Evolutionary conservation across 2,329 filamentous ascomycete genomes (phyloP).

Genomic region (Xylaria polymorpha): DNA sequence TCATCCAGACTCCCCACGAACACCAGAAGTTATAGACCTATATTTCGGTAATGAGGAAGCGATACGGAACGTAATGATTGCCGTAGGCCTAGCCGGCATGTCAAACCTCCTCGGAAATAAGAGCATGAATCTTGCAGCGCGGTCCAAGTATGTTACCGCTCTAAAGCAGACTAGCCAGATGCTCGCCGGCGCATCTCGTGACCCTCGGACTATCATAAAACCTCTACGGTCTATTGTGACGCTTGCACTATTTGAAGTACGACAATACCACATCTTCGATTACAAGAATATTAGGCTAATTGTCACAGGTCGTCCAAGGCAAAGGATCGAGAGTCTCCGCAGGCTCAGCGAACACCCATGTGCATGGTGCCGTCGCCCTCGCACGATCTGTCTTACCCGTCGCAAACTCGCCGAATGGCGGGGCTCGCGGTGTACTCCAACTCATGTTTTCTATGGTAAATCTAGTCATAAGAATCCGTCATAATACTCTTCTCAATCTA

Average conservation of each 20-base stretch:
- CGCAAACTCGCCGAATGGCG: conserved; percentile 54
- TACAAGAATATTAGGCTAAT: conserved; percentile 36
- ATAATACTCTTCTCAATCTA: conserved; percentile 22
- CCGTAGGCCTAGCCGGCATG: conserved; percentile 68
- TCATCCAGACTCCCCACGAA: conserved; percentile 62
- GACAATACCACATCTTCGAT: not conserved
- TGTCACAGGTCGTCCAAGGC: conserved; percentile 53
- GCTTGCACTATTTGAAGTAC: conserved; percentile 71
- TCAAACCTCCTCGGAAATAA: conserved; percentile 63
- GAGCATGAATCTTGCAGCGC: conserved; percentile 59
- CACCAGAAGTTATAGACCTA: conserved; percentile 52
- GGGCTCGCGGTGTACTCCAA: conserved; percentile 65
- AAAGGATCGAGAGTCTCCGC: conserved; percentile 60
- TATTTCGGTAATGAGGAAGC: conserved; percentile 54
- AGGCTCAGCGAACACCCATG: conserved; percentile 66
- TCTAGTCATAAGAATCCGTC: conserved; percentile 5
- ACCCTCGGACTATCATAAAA: conserved; percentile 51
- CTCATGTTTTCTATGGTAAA: conserved; percentile 67
- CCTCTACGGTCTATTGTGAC: conserved; percentile 66
- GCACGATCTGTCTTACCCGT: conserved; percentile 60
- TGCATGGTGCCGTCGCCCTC: conserved; percentile 70
- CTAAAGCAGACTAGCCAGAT: conserved; percentile 60
- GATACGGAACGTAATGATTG: conserved; percentile 63
- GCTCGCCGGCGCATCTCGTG: conserved; percentile 52
- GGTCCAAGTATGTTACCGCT: conserved; percentile 65